Conservation (phyloP, 2,329 filamentous ascomycete species). For the Colletotrichum sp. region DNA sequence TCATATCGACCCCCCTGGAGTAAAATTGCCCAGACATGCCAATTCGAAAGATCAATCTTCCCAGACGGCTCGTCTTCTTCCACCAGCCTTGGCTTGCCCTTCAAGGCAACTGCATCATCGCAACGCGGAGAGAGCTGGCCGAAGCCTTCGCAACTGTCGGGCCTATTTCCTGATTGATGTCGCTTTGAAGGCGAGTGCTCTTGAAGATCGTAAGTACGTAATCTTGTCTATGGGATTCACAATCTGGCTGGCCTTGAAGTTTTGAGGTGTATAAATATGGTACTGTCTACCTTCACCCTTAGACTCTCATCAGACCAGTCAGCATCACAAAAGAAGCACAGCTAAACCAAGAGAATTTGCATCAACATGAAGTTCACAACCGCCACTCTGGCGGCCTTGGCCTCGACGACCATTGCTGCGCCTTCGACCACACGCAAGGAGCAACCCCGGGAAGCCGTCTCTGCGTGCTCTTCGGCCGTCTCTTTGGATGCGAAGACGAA, state of each 20-base stretch:
- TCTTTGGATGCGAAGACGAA: slow-evolving; percentile 42
- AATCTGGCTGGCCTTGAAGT: background rate
- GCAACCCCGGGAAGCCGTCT: slow-evolving; percentile 30
- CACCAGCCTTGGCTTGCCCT: background rate
- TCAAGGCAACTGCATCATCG: background rate
- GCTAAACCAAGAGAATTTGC: background rate
- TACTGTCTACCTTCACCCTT: too few species aligned
- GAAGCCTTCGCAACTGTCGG: slow-evolving; percentile 30
- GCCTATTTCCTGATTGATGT: slow-evolving; percentile 39
- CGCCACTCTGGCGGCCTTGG: slow-evolving; percentile 38
- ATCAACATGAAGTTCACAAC: slow-evolving; percentile 40
- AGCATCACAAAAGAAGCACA: background rate
- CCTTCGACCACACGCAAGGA: slow-evolving; percentile 32
- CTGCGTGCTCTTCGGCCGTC: slow-evolving; percentile 39
- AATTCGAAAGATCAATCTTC: background rate
- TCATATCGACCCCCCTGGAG: background rate
- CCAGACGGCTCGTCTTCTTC: background rate
- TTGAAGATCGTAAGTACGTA: background rate
- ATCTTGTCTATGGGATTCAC: background rate
- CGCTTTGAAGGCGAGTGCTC: background rate
- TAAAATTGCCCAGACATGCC: background rate
- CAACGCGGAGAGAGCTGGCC: slow-evolving; percentile 32
- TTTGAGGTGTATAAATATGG: background rate
- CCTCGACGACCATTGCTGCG: slow-evolving; percentile 36
- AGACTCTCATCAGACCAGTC: background rate